Base-by-base conservation (phyloP, 129 eudicot genomes). In the Flaveria trinervia region DNA sequence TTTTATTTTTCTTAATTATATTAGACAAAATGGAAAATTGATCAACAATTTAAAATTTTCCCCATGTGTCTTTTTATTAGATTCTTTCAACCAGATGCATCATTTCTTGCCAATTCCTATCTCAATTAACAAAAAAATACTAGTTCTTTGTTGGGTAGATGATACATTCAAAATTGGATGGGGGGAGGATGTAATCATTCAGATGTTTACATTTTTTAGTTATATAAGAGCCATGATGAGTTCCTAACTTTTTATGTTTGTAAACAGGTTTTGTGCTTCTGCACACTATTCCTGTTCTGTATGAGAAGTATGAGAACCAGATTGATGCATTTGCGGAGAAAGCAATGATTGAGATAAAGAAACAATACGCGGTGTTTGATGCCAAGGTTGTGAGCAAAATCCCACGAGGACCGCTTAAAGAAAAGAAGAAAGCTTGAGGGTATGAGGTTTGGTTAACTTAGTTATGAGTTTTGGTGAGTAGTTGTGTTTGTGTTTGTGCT, bases 281-380 rank as follows among this genome's bases (percentile, higher is more conserved):
- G 65, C 92, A 87, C 78, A 88, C 96, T 2, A 70, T 93, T 26
- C 98, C 98, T 1, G 93, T 90, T 66, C 74, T 93, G 9, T 93
- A 90, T 20, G 98, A 93, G 89, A 93, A 93, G 84, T 89, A 93
- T 2, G 97, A 88, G 73, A 95, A 89, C 69, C 72, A 90, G 55
- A 66, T 93, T 9, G 98, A 93, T 66, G 80, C 88, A 13, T 81
- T 85, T 73, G 85, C 85, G 10, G 85, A 85, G 75, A 85, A 85
- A 68, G 88, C 84, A 36, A 80, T 71, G 84, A 80, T 75, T 52
- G 84, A 79, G 68, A 79, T 84, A 11, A 84, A 84, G 82, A 79
- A 84, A 41, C 87, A 84, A 15, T 84, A 80, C 17, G 75, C 78
- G 45, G 75, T 84, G 25, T 84, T 84, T 65, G 77, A 84, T 81